phyloP scores from a whole-genome alignment of 2,329 filamentous ascomycete species.

The Raffaelea deltoideospora region DNA sequence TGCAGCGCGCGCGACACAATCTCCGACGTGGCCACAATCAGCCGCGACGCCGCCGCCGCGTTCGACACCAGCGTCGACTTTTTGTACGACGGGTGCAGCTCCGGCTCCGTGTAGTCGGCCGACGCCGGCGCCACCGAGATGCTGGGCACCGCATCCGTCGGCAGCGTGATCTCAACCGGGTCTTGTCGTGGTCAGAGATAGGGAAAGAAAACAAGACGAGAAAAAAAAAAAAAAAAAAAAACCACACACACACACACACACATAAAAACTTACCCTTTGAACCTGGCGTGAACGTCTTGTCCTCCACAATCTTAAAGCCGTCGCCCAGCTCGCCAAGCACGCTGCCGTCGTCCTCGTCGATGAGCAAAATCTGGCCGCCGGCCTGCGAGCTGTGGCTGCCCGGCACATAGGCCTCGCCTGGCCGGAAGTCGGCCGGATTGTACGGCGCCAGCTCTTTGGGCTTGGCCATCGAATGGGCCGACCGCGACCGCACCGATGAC shows the following conservation, averaged over 20 bases:
- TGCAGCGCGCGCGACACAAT: slow-evolving; percentile 66
- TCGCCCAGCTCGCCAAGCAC: slow-evolving; percentile 60
- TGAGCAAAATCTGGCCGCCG: slow-evolving; percentile 69
- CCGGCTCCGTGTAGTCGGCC: slow-evolving; percentile 58
- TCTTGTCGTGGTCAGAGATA: slow-evolving; percentile 29
- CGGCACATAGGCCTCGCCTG: slow-evolving; percentile 62
- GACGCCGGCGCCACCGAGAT: slow-evolving; percentile 52
- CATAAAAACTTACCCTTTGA: slow-evolving; percentile 57
- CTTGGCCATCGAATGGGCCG: slow-evolving; percentile 21
- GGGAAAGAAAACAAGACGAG: background rate
- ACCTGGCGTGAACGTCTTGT: slow-evolving; percentile 61
- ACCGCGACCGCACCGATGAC: slow-evolving; percentile 10
- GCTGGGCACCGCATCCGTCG: slow-evolving; percentile 47
- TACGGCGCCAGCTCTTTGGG: slow-evolving; percentile 45
- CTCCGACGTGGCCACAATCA: slow-evolving; percentile 79
- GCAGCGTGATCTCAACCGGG: slow-evolving; percentile 66
- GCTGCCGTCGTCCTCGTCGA: slow-evolving; percentile 92
- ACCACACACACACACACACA: too few species aligned
- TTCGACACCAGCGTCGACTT: slow-evolving; percentile 76
- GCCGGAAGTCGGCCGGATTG: slow-evolving; percentile 66
- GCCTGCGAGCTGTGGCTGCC: slow-evolving; percentile 42
- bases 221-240: background rate
- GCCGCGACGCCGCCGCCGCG: slow-evolving; percentile 72
- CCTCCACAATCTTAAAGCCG: slow-evolving; percentile 38
- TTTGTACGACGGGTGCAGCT: slow-evolving; percentile 81